Conservation (phyloP, 1,284 basidiomycete genomes). For the Leccinum fallax region DNA sequence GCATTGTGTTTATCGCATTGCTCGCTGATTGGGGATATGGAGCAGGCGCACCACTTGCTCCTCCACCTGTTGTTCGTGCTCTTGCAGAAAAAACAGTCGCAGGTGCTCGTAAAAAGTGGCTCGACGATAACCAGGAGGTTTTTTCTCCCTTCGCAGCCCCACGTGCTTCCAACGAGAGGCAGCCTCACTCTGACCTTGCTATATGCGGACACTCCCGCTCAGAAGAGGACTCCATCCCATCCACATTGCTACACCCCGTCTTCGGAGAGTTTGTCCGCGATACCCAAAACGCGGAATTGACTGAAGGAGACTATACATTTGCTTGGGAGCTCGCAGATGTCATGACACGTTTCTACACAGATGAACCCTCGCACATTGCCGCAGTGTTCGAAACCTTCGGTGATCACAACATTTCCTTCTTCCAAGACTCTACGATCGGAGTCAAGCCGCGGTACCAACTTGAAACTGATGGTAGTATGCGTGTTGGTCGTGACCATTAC, state of each 20-base stretch:
- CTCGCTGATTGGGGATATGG: neutral
- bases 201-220: too few species aligned
- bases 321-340: too few species aligned
- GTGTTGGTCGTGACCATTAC: neutral
- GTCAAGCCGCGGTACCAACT: too few species aligned
- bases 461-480: neutral
- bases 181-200: neutral
- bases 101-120: neutral
- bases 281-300: neutral
- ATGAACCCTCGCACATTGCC: too few species aligned
- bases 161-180: neutral
- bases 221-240: too few species aligned
- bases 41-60: too few species aligned
- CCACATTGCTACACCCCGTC: neutral
- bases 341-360: too few species aligned
- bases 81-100: neutral
- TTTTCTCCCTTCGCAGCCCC: neutral
- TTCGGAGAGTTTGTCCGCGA: neutral
- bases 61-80: too few species aligned
- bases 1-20: neutral
- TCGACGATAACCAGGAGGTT: neutral
- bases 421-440: too few species aligned
- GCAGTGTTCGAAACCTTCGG: too few species aligned
- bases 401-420: too few species aligned
- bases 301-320: too few species aligned